phyloP scores from a whole-genome alignment of 352 stramenopile genomes.

The Phytophthora gonapodyides region DNA sequence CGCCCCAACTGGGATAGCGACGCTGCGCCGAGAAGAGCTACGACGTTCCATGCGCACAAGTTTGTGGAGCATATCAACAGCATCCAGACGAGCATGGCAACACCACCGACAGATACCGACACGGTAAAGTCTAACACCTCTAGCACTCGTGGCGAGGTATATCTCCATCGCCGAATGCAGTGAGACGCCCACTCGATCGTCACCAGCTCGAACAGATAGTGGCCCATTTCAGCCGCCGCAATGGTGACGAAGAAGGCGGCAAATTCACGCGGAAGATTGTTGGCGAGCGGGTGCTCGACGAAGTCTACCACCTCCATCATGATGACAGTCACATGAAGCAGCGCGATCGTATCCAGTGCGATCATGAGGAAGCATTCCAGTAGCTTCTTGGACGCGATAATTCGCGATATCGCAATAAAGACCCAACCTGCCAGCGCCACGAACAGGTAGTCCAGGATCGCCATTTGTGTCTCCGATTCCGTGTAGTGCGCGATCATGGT shows the following conservation, averaged over 20 bases:
- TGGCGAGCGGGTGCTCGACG: conserved; percentile 47
- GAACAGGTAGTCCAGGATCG: conserved; percentile 67
- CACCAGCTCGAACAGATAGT: conserved; percentile 33
- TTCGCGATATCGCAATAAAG: conserved; percentile 57
- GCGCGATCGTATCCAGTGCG: conserved; percentile 55
- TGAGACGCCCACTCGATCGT: conserved; percentile 4
- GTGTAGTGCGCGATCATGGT: conserved; percentile 62
- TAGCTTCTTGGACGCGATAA: conserved; percentile 60
- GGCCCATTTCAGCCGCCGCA: conserved; percentile 36
- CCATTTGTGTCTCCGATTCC: conserved; percentile 36
- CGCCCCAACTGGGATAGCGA: conserved; percentile 45
- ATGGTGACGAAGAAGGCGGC: conserved; percentile 59
- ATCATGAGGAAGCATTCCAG: conserved; percentile 57
- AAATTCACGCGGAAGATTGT: conserved; percentile 40
- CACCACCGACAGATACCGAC: conserved; percentile 24
- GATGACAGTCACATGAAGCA: conserved; percentile 62
- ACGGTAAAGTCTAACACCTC: conserved; percentile 21
- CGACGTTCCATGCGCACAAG: conserved; percentile 40
- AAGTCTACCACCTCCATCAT: conserved; percentile 70
- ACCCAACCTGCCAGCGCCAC: conserved; percentile 53
- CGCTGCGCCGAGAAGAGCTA: conserved; percentile 37
- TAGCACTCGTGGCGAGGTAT: conserved; percentile 4
- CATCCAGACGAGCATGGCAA: conserved; percentile 32
- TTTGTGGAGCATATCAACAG: conserved; percentile 17
- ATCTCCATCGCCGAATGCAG: conserved; percentile 20